These are phyloP conservation scores for Hygrophila difformis DNA, from an alignment of 257 asterid species.

Conservation along the genomic window DNA sequence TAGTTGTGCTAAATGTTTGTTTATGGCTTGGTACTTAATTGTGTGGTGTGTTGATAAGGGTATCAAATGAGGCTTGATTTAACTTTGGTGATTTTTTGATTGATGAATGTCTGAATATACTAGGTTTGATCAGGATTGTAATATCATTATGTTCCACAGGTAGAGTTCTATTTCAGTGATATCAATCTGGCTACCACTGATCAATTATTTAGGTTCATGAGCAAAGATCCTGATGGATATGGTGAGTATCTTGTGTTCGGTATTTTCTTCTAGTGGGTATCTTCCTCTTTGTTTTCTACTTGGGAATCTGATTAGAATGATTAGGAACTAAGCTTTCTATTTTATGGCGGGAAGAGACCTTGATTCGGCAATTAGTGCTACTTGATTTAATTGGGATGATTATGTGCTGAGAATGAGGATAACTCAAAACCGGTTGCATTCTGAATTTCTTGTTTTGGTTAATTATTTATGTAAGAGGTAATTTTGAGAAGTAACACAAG, in stretches of 20 bases:
- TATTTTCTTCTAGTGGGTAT: conserved; percentile 6
- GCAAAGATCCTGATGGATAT: conserved; percentile 78
- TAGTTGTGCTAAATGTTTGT: background rate
- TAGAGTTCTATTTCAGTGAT: conserved; percentile 89
- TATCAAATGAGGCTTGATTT: background rate
- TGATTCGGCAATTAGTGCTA: too few species aligned
- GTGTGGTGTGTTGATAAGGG: background rate
- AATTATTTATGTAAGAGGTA: too few species aligned
- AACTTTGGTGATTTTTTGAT: background rate
- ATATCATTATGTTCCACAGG: conserved; percentile 34
- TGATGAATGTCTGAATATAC: background rate
- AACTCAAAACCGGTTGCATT: background rate
- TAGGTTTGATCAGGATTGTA: background rate
- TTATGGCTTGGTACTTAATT: background rate
- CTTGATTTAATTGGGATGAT: conserved; percentile 12
- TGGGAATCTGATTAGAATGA: background rate
- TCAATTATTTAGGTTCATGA: conserved; percentile 60
- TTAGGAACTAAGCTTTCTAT: background rate
- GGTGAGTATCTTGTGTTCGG: conserved; percentile 35
- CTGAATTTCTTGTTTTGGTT: background rate
- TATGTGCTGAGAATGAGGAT: background rate
- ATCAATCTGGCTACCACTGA: conserved; percentile 90
- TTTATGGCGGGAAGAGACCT: too few species aligned
- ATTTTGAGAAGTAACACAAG: too few species aligned
- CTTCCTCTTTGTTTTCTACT: background rate